Conservation (phyloP, 768 basidiomycete species). For the Termitomyces sp. region DNA sequence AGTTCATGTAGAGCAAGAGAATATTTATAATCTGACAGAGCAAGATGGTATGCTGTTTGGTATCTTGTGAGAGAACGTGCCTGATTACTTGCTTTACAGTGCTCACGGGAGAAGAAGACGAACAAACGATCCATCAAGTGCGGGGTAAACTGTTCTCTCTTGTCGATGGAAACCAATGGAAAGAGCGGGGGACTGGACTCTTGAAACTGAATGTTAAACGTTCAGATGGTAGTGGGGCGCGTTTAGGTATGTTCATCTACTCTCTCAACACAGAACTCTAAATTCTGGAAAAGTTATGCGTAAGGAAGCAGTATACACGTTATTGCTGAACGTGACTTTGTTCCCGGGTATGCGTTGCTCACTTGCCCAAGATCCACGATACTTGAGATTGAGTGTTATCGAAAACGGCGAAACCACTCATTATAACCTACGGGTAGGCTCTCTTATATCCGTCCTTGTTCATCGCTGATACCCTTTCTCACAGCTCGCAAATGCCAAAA, state of each 20-base stretch:
- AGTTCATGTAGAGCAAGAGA: conserved; percentile 44
- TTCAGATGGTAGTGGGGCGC: conserved; percentile 63
- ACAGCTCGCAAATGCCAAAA: conserved; percentile 66
- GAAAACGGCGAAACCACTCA: conserved; percentile 58
- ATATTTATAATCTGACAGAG: conserved; percentile 49
- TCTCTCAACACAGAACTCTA: not conserved
- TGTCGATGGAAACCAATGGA: conserved; percentile 62
- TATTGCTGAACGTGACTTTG: conserved; percentile 70
- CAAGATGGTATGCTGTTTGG: conserved; percentile 53
- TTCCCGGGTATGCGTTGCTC: conserved; percentile 77
- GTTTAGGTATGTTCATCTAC: conserved; percentile 48
- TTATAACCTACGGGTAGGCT: conserved; percentile 67
- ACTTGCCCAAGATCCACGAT: conserved; percentile 74
- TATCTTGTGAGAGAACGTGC: not conserved
- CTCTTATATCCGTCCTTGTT: conserved; percentile 1
- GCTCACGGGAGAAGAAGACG: conserved; percentile 78
- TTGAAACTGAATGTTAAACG: conserved; percentile 66
- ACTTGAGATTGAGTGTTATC: conserved; percentile 72
- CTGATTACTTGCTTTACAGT: conserved; percentile 34
- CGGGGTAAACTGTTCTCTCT: conserved; percentile 73
- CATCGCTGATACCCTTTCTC: conserved; percentile 3
- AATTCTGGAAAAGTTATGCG: conserved; percentile 60
- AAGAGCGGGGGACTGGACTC: conserved; percentile 71
- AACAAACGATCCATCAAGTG: conserved; percentile 71
- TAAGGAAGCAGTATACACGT: conserved; percentile 76